phyloP scores from a whole-genome alignment of 202 grass and related monocot genomes.

The Brachypodium distachyon region DNA sequence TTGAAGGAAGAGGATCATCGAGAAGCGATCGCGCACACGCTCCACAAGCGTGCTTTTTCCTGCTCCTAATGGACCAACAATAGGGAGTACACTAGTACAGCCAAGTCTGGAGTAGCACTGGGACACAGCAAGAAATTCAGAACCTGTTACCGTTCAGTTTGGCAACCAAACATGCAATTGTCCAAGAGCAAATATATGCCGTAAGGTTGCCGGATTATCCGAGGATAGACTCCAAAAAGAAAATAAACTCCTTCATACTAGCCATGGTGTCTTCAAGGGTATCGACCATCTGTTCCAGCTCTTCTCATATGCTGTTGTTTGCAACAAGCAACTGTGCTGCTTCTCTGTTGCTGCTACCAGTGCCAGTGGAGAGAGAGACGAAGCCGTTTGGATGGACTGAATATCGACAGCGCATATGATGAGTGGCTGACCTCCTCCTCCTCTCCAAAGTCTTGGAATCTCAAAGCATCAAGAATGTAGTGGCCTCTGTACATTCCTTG shows the following conservation, averaged over 20 bases:
- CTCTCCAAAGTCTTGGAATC: neutral
- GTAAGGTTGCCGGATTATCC: neutral
- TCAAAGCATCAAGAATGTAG: neutral
- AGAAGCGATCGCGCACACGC: neutral
- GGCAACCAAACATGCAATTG: neutral
- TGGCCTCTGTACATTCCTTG: neutral
- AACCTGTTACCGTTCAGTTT: neutral
- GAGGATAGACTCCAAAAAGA: neutral
- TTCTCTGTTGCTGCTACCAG: neutral
- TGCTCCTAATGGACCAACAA: neutral
- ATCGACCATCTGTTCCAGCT: neutral
- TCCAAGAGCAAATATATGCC: neutral
- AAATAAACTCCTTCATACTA: neutral
- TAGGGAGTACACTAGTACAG: neutral
- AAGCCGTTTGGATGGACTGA: neutral
- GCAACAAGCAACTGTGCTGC: neutral
- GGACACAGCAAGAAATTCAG: neutral
- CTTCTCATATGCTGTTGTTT: neutral
- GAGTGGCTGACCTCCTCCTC: neutral
- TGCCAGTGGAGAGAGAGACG: neutral
- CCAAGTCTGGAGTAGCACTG: neutral
- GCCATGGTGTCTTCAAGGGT: neutral
- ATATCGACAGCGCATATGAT: neutral
- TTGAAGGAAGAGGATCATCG: neutral
- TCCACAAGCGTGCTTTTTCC: neutral